These are phyloP conservation scores for Lactarius tabidus DNA, from an alignment of 768 basidiomycete species.

Conservation along the genomic window DNA sequence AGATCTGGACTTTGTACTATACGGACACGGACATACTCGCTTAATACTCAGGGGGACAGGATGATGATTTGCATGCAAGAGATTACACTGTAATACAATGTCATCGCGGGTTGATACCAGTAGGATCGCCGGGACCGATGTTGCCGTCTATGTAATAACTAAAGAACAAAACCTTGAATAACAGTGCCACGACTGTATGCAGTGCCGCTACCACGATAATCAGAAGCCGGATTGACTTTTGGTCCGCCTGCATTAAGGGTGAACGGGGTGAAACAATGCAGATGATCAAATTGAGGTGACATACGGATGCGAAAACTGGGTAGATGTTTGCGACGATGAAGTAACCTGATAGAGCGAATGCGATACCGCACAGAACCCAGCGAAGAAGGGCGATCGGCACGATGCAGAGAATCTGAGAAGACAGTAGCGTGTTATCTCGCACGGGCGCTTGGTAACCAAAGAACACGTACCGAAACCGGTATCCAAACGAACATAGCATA, in stretches of 20 bases:
- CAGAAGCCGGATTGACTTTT: constrained; percentile 78
- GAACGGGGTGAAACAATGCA: background rate
- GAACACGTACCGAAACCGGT: constrained; percentile 64
- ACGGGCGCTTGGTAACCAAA: constrained; percentile 1
- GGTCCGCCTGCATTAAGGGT: constrained; percentile 58
- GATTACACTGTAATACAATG: background rate
- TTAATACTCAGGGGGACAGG: background rate
- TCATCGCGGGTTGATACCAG: constrained; percentile 11
- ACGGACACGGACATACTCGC: constrained; percentile 1
- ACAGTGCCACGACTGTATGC: constrained; percentile 76
- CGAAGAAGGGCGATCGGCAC: constrained; percentile 79
- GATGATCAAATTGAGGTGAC: constrained; percentile 30
- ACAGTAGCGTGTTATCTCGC: background rate
- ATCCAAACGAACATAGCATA: constrained; percentile 87
- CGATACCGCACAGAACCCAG: constrained; percentile 72
- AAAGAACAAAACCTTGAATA: constrained; percentile 80
- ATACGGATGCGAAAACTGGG: constrained; percentile 79
- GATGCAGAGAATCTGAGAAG: constrained; percentile 69
- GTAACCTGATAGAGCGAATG: constrained; percentile 77
- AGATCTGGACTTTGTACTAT: background rate
- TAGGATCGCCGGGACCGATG: constrained; percentile 37
- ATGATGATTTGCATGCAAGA: background rate
- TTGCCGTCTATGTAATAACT: constrained; percentile 47
- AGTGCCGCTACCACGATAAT: constrained; percentile 70
- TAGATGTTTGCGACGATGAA: constrained; percentile 85